Percentiles rank a stretch among this genome's conserved stretches.
phyloP scores from a whole-genome alignment of 2,329 filamentous ascomycete species.

The Chrysoporthe cubensis region DNA sequence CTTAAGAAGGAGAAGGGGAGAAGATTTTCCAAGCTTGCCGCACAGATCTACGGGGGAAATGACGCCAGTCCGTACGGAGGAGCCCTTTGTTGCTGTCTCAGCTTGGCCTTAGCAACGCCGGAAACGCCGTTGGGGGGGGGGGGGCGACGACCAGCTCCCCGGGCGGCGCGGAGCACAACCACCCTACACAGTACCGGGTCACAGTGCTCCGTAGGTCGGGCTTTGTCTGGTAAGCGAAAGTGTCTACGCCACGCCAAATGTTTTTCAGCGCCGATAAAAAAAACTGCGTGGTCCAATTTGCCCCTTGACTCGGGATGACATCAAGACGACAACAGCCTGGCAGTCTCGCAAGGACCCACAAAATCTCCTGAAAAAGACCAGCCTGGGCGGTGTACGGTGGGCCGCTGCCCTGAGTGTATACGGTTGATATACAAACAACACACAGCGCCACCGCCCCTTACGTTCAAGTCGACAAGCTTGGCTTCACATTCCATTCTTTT shows the following conservation, averaged over 20 bases:
- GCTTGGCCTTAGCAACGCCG: background rate
- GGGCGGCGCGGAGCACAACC: background rate
- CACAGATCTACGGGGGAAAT: constrained; percentile 4
- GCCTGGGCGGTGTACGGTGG: constrained; percentile 10
- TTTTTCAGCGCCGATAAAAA: background rate
- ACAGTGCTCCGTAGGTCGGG: constrained; percentile 11
- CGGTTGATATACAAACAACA: background rate
- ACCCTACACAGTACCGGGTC: constrained; percentile 14
- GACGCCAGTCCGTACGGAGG: constrained; percentile 12
- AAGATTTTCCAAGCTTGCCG: background rate
- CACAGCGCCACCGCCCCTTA: background rate
- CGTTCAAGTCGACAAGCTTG: too few relatives aligned
- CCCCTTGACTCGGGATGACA: constrained; percentile 13
- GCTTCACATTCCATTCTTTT: background rate
- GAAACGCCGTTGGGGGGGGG: background rate
- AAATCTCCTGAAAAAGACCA: background rate
- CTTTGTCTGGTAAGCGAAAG: constrained; percentile 4
- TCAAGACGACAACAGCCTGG: constrained; percentile 8
- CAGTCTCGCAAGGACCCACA: constrained; percentile 3
- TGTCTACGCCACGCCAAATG: background rate
- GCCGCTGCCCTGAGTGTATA: constrained; percentile 2
- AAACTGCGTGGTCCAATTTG: constrained; percentile 1
- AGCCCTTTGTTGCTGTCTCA: background rate
- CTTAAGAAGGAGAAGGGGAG: constrained; percentile 3
- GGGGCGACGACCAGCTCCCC: too few relatives aligned